These are phyloP conservation scores for Metschnikowia chrysomelidarum DNA, from an alignment of 805 yeast genomes.

Conservation along the genomic window DNA sequence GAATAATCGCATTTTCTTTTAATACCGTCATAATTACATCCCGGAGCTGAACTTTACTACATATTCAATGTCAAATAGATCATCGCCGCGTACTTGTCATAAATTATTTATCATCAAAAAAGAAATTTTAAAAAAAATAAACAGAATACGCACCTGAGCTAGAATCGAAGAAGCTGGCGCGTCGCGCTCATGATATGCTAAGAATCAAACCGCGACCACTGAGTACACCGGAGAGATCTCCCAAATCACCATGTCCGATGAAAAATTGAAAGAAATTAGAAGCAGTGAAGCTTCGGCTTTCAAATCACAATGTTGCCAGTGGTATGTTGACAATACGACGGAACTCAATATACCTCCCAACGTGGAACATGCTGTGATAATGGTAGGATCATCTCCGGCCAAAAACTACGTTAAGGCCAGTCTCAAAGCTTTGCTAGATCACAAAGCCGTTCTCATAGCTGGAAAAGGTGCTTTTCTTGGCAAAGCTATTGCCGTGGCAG, in stretches of 20 bases:
- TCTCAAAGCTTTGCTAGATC: slow-evolving; percentile 9
- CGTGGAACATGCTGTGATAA: slow-evolving; percentile 13
- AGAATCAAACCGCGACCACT: too few relatives aligned
- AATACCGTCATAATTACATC: too few relatives aligned
- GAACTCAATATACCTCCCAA: slow-evolving; percentile 7
- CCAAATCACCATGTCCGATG: slow-evolving; percentile 6
- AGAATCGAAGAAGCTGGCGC: too few relatives aligned
- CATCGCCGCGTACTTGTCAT: too few relatives aligned
- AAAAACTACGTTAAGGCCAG: slow-evolving; percentile 17
- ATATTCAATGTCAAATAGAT: too few relatives aligned
- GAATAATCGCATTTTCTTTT: too few relatives aligned
- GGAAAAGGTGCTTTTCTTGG: slow-evolving; percentile 20
- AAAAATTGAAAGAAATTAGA: slow-evolving; percentile 8
- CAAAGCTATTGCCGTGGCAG: slow-evolving; percentile 23
- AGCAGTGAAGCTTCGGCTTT: slow-evolving; percentile 8
- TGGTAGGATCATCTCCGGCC: slow-evolving; percentile 19
- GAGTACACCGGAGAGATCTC: too few relatives aligned
- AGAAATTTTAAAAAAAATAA: too few relatives aligned
- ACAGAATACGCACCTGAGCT: too few relatives aligned
- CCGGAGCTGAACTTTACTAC: too few relatives aligned
- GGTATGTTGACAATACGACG: slow-evolving; percentile 5
- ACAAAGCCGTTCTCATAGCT: slow-evolving; percentile 16
- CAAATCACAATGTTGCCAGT: slow-evolving; percentile 7
- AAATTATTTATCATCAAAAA: too few relatives aligned
- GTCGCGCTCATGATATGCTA: too few relatives aligned